Evolutionary conservation across 345 rosid genomes (phyloP).

Genomic region (Syzygium aqueum): DNA sequence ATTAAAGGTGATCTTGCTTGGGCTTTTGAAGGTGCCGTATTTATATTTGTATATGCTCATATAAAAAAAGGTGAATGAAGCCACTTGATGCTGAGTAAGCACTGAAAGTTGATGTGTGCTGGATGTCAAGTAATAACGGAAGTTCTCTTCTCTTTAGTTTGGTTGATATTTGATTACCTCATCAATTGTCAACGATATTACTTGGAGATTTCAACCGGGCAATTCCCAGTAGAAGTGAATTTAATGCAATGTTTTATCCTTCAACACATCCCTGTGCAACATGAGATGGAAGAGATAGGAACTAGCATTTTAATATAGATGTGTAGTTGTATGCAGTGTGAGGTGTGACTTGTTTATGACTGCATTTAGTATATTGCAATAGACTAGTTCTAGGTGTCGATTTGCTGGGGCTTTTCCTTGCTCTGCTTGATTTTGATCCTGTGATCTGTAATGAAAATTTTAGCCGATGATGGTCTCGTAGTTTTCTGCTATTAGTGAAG

Average conservation of each 20-base stretch:
- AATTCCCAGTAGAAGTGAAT: neutral
- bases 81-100: neutral
- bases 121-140: neutral
- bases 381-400: neutral
- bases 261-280: neutral
- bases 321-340: neutral
- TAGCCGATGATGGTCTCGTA: neutral
- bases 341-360: neutral
- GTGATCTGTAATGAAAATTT: neutral
- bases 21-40: neutral
- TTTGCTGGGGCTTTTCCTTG: neutral
- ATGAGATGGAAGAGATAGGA: neutral
- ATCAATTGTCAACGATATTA: neutral
- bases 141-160: neutral
- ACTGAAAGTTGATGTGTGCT: neutral
- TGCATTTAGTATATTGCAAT: neutral
- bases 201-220: neutral
- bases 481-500: neutral
- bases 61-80: neutral
- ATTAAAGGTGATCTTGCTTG: neutral
- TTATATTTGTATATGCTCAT: neutral
- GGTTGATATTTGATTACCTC: neutral
- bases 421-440: neutral
- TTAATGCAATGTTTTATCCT: neutral
- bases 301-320: neutral